A percentile compares a stretch with the other conserved stretches of the same genome.
These are phyloP conservation scores for Flagelloscypha sp. DNA, from an alignment of 768 basidiomycete genomes.

Conservation along the genomic window DNA sequence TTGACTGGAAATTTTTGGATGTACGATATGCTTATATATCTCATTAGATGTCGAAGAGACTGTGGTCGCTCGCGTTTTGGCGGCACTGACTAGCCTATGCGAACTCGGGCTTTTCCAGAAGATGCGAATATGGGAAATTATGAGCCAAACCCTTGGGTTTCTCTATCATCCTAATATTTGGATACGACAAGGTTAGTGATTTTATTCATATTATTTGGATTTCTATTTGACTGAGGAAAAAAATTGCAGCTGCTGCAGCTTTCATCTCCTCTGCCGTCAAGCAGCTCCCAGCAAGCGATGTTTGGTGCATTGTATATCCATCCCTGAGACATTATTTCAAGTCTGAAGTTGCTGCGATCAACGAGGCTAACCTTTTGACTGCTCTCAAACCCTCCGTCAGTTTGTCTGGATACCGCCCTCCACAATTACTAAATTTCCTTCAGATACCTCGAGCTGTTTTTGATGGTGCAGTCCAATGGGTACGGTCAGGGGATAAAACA, in stretches of 20 bases:
- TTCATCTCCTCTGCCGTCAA: constrained; percentile 84
- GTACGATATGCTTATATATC: constrained; percentile 5
- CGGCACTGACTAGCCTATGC: constrained; percentile 78
- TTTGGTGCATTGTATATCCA: constrained; percentile 97
- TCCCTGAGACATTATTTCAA: constrained; percentile 79
- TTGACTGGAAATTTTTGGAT: not conserved
- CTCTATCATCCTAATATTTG: constrained; percentile 93
- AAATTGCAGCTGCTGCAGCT: constrained; percentile 60
- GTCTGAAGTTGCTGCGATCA: constrained; percentile 69
- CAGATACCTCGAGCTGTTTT: constrained; percentile 55
- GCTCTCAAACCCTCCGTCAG: constrained; percentile 75
- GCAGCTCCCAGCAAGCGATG: constrained; percentile 77
- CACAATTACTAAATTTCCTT: not conserved
- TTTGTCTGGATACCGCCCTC: constrained; percentile 2
- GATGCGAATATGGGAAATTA: constrained; percentile 95
- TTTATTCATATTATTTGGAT: not conserved
- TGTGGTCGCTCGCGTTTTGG: constrained; percentile 86
- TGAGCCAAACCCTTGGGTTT: constrained; percentile 82
- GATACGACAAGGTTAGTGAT: constrained; percentile 79
- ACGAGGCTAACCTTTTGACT: constrained; percentile 65
- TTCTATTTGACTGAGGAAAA: no score
- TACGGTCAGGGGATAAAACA: constrained; percentile 72
- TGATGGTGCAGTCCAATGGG: constrained; percentile 83
- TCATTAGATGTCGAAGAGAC: constrained; percentile 84
- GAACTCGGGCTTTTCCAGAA: constrained; percentile 88